Conservation (phyloP, 2,329 filamentous ascomycete species). For the Lecanosticta acicola region DNA sequence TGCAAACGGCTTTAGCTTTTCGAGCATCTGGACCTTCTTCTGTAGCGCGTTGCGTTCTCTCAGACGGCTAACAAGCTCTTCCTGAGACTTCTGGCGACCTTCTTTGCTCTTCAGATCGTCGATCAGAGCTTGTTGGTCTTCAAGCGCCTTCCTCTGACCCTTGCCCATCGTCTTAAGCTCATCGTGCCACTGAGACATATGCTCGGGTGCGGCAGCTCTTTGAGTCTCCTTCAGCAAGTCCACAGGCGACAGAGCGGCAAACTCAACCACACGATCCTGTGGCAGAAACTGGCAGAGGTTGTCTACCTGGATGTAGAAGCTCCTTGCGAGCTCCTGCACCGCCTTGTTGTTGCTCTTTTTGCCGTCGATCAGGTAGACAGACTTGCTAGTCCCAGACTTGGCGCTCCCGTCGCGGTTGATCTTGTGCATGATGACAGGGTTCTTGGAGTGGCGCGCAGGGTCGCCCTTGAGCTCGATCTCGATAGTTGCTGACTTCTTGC, state of each 20-base stretch:
- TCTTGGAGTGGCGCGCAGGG: conserved; percentile 50
- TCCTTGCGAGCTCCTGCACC: conserved; percentile 61
- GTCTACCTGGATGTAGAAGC: conserved; percentile 87
- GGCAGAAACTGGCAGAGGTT: conserved; percentile 96
- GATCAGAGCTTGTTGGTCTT: conserved; percentile 51
- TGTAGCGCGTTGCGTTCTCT: conserved; percentile 67
- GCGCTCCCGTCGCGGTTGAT: conserved; percentile 67
- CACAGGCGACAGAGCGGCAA: conserved; percentile 74
- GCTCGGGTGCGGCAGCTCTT: conserved; percentile 73
- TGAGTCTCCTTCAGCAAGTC: conserved; percentile 81
- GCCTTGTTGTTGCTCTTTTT: conserved; percentile 55
- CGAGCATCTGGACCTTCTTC: conserved; percentile 58
- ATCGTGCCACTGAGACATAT: conserved; percentile 75
- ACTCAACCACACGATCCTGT: conserved; percentile 92
- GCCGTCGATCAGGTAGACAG: conserved; percentile 72
- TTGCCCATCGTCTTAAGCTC: conserved; percentile 65
- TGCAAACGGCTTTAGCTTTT: conserved; percentile 60
- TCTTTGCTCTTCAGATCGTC: conserved; percentile 64
- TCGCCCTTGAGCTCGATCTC: conserved; percentile 82
- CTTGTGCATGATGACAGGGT: conserved; percentile 67
- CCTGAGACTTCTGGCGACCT: conserved; percentile 65
- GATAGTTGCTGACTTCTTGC: conserved; percentile 67
- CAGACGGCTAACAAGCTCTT: conserved; percentile 77
- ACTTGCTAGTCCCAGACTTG: conserved; percentile 53
- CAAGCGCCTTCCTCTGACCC: conserved; percentile 54